Conservation (phyloP, 2,329 filamentous ascomycete species). For the Fusarium buxicola region DNA sequence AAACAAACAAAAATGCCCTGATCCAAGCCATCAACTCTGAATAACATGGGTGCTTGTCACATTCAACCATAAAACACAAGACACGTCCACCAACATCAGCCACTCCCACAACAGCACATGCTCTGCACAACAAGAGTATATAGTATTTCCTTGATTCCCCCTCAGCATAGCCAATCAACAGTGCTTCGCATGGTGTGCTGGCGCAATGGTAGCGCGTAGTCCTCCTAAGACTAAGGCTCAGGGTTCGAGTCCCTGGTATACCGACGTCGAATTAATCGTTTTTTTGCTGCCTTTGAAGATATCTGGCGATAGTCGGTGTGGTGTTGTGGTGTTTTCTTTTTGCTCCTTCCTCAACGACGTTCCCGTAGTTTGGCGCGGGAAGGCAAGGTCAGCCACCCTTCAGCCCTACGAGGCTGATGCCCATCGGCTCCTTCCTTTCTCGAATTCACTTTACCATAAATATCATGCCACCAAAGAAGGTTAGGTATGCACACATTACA, state of each 20-base stretch:
- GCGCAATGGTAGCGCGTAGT: conserved; percentile 55
- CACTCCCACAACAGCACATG: too few relatives aligned
- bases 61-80: too few relatives aligned
- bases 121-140: conserved; percentile 10
- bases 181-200: conserved; percentile 46
- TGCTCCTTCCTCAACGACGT: background rate
- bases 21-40: too few relatives aligned
- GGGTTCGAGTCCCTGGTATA: conserved; percentile 56
- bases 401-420: background rate
- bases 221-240: conserved; percentile 56
- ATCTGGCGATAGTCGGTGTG: background rate
- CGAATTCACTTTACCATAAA: too few relatives aligned
- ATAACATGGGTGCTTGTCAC: too few relatives aligned
- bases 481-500: too few relatives aligned
- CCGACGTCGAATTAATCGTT: conserved; percentile 25
- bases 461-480: too few relatives aligned
- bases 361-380: background rate
- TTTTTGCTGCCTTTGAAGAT: background rate
- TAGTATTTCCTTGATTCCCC: background rate
- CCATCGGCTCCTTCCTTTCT: background rate
- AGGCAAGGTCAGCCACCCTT: background rate
- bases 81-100: too few relatives aligned
- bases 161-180: conserved; percentile 35
- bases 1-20: background rate
- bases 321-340: conserved; percentile 9